These are phyloP conservation scores for Pseudogymnoascus sp. DNA, from an alignment of 2,329 filamentous ascomycete species.

Conservation along the genomic window DNA sequence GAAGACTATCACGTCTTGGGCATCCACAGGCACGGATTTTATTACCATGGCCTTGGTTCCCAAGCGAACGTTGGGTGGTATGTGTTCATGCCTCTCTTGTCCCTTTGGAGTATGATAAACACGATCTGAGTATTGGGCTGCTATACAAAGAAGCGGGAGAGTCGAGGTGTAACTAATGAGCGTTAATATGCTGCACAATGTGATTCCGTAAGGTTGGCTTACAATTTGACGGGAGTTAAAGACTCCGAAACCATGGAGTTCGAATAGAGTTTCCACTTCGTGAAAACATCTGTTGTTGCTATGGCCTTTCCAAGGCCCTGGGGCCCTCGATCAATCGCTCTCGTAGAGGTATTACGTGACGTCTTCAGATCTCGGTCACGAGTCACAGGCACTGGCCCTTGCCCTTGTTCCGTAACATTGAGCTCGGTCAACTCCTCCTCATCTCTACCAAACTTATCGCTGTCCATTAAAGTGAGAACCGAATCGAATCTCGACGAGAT, in stretches of 20 bases:
- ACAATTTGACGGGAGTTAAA: conserved; percentile 61
- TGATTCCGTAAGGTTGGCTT: conserved; percentile 26
- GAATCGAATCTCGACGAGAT: conserved; percentile 57
- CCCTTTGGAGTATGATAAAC: conserved; percentile 62
- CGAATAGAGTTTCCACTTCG: conserved; percentile 69
- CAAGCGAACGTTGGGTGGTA: conserved; percentile 61
- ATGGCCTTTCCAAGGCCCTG: conserved; percentile 21
- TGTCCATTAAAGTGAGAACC: conserved; percentile 65
- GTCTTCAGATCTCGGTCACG: neutral
- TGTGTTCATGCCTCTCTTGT: conserved; percentile 58
- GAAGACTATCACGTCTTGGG: conserved; percentile 72
- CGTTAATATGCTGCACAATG: conserved; percentile 10
- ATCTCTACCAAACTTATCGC: conserved; percentile 45
- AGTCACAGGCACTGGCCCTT: neutral
- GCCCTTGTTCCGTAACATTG: neutral
- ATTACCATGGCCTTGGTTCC: conserved; percentile 84
- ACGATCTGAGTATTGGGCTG: conserved; percentile 67
- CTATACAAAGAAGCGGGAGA: conserved; percentile 69
- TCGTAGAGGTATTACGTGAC: conserved; percentile 17
- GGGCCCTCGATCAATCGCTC: neutral
- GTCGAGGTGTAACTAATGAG: conserved; percentile 57
- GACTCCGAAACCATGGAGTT: conserved; percentile 67
- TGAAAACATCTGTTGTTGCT: conserved; percentile 53
- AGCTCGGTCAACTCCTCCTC: conserved; percentile 43
- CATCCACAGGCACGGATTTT: conserved; percentile 70